Percentiles rank a stretch among this genome's conserved stretches.
phyloP scores from a whole-genome alignment of 2,329 filamentous ascomycete species.

The Didymella pinodella region DNA sequence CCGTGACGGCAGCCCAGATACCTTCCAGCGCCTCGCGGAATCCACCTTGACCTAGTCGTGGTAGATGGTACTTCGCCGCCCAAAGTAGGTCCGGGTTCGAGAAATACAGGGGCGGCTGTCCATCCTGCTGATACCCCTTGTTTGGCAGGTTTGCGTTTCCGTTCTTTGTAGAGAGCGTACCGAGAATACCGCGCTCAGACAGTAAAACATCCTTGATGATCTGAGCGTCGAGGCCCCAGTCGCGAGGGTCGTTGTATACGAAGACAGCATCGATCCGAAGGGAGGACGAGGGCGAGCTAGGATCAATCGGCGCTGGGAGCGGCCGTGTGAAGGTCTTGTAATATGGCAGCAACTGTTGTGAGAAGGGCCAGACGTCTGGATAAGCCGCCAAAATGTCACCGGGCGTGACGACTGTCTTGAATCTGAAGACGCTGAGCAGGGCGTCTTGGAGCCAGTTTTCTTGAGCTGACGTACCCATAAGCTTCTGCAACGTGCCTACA shows the following conservation, averaged over 20 bases:
- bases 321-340: slow-evolving; percentile 67
- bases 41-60: slow-evolving; percentile 88
- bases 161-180: slow-evolving; percentile 79
- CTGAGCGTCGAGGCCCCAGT: slow-evolving; percentile 92
- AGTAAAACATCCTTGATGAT: slow-evolving; percentile 84
- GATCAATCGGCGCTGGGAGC: slow-evolving; percentile 61
- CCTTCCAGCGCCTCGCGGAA: slow-evolving; percentile 85
- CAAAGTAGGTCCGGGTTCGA: slow-evolving; percentile 91
- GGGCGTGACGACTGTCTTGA: slow-evolving; percentile 79
- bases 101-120: slow-evolving; percentile 83
- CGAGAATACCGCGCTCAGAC: slow-evolving; percentile 78
- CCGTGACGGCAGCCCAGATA: slow-evolving; percentile 77
- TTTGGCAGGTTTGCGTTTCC: slow-evolving; percentile 70
- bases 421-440: slow-evolving; percentile 29
- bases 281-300: slow-evolving; percentile 57
- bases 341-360: slow-evolving; percentile 68
- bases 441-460: background rate
- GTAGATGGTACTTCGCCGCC: slow-evolving; percentile 84
- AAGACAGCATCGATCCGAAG: slow-evolving; percentile 89
- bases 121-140: slow-evolving; percentile 81
- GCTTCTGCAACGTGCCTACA: slow-evolving; percentile 77
- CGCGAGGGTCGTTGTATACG: slow-evolving; percentile 93
- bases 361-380: slow-evolving; percentile 84
- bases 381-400: slow-evolving; percentile 81
- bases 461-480: slow-evolving; percentile 42